A percentile compares a stretch with the other conserved stretches of the same genome.
Conservation (phyloP, 2,329 filamentous ascomycete genomes). For the Neofusicoccum parvum region DNA sequence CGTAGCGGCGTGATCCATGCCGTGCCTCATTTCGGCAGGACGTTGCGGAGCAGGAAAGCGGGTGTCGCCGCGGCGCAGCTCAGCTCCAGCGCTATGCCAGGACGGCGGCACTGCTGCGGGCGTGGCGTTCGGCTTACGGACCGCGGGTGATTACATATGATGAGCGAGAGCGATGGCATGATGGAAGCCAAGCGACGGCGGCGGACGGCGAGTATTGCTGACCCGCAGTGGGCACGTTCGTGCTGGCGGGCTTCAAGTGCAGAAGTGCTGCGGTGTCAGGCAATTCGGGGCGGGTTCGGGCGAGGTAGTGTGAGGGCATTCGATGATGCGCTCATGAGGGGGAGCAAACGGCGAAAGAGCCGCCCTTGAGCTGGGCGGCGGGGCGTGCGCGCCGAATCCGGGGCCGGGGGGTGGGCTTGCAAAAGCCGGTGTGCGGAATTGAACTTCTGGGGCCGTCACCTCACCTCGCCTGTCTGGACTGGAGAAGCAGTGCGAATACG, state of each 20-base stretch:
- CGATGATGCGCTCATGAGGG: not conserved
- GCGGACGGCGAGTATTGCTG: not conserved
- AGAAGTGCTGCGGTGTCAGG: not conserved
- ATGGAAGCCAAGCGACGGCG: not conserved
- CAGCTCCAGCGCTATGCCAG: not conserved
- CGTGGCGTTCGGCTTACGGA: not conserved
- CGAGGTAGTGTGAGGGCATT: slow-evolving; percentile 6
- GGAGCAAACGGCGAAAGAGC: not conserved
- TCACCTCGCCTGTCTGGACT: not conserved
- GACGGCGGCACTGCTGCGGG: not conserved
- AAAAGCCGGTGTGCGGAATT: slow-evolving; percentile 4
- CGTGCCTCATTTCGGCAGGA: not conserved
- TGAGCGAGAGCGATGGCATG: not conserved
- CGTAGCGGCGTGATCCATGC: not conserved
- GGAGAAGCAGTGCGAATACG: not conserved
- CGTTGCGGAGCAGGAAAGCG: not conserved
- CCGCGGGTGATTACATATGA: not conserved
- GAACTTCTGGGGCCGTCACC: not conserved
- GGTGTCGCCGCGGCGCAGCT: too few relatives aligned
- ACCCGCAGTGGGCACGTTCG: slow-evolving; percentile 2
- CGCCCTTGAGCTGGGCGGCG: not conserved
- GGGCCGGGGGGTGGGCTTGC: not conserved
- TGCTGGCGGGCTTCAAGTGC: not conserved
- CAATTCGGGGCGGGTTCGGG: not conserved
- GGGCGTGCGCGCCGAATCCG: slow-evolving; percentile 1